Evolutionary conservation across 441 rosid genomes (phyloP).

Genomic region (Cnidoscolus chayamansa): DNA sequence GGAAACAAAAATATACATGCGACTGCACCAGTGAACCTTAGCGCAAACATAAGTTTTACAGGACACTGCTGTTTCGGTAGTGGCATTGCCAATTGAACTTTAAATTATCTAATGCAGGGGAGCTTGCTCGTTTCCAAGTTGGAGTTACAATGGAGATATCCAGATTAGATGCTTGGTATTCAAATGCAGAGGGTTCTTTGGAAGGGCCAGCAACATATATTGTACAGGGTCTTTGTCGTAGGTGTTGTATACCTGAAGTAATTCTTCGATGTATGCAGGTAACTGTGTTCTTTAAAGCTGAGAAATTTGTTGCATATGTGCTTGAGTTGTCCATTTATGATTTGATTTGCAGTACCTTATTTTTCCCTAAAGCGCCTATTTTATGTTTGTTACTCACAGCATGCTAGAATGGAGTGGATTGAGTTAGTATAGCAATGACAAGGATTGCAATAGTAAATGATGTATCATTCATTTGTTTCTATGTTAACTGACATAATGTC

Average conservation of each 20-base stretch:
- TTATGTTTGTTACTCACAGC: not conserved
- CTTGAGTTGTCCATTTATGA: not conserved
- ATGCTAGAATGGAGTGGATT: not conserved
- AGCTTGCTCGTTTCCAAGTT: constrained; percentile 81
- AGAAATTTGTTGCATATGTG: not conserved
- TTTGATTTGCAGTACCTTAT: not conserved
- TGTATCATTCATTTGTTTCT: not conserved
- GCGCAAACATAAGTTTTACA: not conserved
- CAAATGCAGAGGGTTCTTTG: constrained; percentile 63
- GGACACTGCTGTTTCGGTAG: not conserved
- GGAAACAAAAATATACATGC: not conserved
- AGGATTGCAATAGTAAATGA: not conserved
- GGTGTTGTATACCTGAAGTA: constrained; percentile 93
- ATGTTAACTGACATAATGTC: not conserved
- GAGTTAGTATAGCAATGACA: not conserved
- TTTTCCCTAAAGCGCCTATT: not conserved
- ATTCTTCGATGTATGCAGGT: constrained; percentile 94
- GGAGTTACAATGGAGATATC: constrained; percentile 97
- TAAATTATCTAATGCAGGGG: constrained; percentile 52
- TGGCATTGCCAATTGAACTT: constrained; percentile 11
- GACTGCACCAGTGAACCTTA: not conserved
- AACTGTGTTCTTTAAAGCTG: constrained; percentile 16
- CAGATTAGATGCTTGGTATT: constrained; percentile 94
- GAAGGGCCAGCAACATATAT: constrained; percentile 77
- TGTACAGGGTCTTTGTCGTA: constrained; percentile 81